Conservation (phyloP, 2,329 filamentous ascomycete genomes). For the Trichoderma atroviride region DNA sequence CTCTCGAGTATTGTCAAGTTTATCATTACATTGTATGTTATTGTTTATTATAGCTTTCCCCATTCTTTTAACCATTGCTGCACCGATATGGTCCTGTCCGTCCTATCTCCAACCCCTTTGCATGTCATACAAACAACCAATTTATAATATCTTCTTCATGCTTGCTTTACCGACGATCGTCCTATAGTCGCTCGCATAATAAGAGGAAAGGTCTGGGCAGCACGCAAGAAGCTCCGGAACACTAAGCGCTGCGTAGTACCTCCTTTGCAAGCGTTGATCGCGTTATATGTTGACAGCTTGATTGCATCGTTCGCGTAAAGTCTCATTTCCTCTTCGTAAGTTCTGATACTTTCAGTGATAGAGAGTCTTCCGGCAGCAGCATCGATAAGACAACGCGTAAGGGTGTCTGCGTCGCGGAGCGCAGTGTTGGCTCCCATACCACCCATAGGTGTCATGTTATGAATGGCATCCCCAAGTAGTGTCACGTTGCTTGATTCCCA, state of each 20-base stretch:
- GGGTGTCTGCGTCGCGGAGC: neutral
- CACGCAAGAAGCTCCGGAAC: neutral
- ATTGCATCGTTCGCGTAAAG: neutral
- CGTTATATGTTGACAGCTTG: neutral
- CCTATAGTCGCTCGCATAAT: neutral
- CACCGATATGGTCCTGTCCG: neutral
- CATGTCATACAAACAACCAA: neutral
- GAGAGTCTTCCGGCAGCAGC: neutral
- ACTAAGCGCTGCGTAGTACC: neutral
- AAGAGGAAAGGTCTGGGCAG: neutral
- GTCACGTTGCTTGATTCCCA: neutral
- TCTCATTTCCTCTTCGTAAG: neutral
- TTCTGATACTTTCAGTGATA: neutral
- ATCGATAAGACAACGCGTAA: neutral
- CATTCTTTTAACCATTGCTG: neutral
- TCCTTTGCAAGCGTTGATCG: neutral
- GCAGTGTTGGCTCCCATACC: slow-evolving; percentile 1
- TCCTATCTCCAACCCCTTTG: neutral
- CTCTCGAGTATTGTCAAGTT: neutral
- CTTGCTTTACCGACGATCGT: neutral
- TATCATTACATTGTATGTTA: neutral
- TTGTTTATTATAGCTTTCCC: neutral
- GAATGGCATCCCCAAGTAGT: neutral
- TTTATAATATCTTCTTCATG: neutral
- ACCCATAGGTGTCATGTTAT: neutral